These are phyloP conservation scores for Gossypium lobatum DNA, from an alignment of 441 rosid genomes.

Conservation along the genomic window DNA sequence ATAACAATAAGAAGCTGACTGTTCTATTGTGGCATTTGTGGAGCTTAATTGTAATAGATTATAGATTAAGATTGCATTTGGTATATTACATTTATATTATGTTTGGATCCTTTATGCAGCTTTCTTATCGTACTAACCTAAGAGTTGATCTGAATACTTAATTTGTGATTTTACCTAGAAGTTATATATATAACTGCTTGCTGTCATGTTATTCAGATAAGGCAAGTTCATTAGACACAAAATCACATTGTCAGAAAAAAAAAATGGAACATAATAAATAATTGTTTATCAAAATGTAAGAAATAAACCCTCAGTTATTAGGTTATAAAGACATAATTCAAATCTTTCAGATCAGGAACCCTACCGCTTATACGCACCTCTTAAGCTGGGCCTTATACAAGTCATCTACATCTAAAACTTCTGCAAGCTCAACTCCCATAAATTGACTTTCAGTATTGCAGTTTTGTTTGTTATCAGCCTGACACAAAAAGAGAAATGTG, in stretches of 20 bases:
- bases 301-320: not conserved
- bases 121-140: no score
- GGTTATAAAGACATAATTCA: not conserved
- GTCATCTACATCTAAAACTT: slow-evolving; percentile 45
- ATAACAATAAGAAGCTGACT: not conserved
- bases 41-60: not conserved
- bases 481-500: slow-evolving; percentile 7
- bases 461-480: slow-evolving; percentile 25
- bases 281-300: not conserved
- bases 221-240: not conserved
- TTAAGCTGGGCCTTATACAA: slow-evolving; percentile 43
- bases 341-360: not conserved
- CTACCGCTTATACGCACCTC: slow-evolving; percentile 25
- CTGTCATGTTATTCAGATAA: not conserved
- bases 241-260: not conserved
- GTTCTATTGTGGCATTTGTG: not conserved
- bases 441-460: slow-evolving; percentile 10
- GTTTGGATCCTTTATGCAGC: no score
- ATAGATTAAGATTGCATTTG: not conserved
- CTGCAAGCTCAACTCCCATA: slow-evolving; percentile 32
- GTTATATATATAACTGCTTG: not conserved
- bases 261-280: not conserved
- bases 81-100: no score
- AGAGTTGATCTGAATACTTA: no score
- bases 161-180: no score